Conservation (phyloP, 2,329 filamentous ascomycete genomes). For the Cladophialophora bantiana region DNA sequence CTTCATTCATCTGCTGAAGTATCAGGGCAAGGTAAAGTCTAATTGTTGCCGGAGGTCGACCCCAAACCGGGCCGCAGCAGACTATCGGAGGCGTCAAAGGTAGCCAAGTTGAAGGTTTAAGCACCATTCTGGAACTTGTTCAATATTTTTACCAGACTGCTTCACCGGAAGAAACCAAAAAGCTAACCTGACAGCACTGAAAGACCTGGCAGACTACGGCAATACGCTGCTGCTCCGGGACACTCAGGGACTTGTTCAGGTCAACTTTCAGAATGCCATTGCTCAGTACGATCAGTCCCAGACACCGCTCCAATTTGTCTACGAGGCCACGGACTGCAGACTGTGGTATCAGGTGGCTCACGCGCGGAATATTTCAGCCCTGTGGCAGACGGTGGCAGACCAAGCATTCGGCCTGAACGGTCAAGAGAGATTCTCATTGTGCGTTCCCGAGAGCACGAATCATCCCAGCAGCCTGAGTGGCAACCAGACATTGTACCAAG, state of each 20-base stretch:
- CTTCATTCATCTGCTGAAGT: conserved; percentile 62
- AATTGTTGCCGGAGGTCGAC: conserved; percentile 66
- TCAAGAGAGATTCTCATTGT: conserved; percentile 12
- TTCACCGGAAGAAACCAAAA: conserved; percentile 7
- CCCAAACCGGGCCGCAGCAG: conserved; percentile 63
- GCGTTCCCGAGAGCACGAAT: conserved; percentile 20
- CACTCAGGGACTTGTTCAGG: conserved; percentile 53
- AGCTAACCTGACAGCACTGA: conserved; percentile 34
- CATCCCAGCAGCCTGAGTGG: conserved; percentile 32
- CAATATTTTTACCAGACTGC: conserved; percentile 12
- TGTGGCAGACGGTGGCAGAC: conserved; percentile 59
- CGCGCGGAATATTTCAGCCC: conserved; percentile 56
- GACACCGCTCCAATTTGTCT: conserved; percentile 66
- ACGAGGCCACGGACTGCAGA: conserved; percentile 67
- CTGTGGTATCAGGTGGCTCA: conserved; percentile 65
- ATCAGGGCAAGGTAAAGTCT: conserved; percentile 63
- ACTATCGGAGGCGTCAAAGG: conserved; percentile 71
- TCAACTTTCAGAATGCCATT: conserved; percentile 32
- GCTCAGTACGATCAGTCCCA: conserved; percentile 48
- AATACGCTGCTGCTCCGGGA: conserved; percentile 34
- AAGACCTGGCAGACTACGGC: conserved; percentile 27
- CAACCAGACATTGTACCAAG: conserved; percentile 29
- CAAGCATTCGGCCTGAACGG: conserved; percentile 44
- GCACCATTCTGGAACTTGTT: not conserved
- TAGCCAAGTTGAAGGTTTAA: conserved; percentile 28